phyloP scores from a whole-genome alignment of 208 protist species.

The Trypanosoma boissoni region DNA sequence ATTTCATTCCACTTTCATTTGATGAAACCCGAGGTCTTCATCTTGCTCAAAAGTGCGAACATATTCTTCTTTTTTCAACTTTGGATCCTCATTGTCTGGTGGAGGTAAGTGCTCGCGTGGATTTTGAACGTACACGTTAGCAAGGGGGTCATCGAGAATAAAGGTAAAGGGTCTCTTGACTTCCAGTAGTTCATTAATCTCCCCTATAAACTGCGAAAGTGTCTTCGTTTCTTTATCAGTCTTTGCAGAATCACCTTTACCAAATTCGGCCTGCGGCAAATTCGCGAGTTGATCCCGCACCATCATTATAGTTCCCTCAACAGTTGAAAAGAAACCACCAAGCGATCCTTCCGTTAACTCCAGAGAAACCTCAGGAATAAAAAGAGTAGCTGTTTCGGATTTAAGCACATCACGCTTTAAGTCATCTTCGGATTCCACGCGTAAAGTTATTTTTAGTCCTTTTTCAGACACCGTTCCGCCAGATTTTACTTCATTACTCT shows the following conservation, averaged over 20 bases:
- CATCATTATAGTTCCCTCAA: constrained; percentile 90
- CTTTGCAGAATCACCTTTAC: constrained; percentile 63
- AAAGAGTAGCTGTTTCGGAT: constrained; percentile 84
- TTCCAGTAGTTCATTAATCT: constrained; percentile 68
- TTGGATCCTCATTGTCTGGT: constrained; percentile 84
- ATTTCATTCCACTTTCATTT: constrained; percentile 53
- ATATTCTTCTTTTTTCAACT: constrained; percentile 78
- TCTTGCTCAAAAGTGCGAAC: constrained; percentile 89
- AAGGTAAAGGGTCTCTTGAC: constrained; percentile 86
- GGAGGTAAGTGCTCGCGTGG: constrained; percentile 80
- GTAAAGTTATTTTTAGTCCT: constrained; percentile 70
- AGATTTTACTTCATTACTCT: constrained; percentile 93
- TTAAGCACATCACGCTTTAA: constrained; percentile 94
- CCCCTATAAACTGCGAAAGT: constrained; percentile 75
- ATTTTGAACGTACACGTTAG: constrained; percentile 93
- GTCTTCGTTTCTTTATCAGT: constrained; percentile 45
- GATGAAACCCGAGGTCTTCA: constrained; percentile 90
- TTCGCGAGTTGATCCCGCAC: constrained; percentile 84
- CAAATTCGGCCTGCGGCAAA: constrained; percentile 78
- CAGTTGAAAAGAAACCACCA: constrained; percentile 93
- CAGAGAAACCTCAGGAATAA: constrained; percentile 88
- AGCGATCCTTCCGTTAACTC: constrained; percentile 87
- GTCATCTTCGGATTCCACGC: constrained; percentile 75
- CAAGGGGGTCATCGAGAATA: constrained; percentile 91
- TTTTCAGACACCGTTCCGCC: constrained; percentile 82